Conservation (phyloP, 2,329 filamentous ascomycete genomes). For the Aspergillus sp. region DNA sequence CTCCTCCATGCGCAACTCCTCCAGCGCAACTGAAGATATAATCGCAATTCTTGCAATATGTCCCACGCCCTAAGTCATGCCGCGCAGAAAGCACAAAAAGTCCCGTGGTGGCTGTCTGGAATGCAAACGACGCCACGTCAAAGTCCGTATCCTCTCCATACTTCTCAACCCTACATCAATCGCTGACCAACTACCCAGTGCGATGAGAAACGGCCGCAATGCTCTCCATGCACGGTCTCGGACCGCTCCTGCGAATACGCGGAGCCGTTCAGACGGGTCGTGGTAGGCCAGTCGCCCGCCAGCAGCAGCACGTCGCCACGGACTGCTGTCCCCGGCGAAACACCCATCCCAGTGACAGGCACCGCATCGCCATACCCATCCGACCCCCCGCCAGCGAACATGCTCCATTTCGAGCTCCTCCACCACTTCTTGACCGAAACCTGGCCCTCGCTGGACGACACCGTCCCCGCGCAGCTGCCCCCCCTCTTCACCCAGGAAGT, state of each 20-base stretch:
- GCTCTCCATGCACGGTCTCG: constrained; percentile 26
- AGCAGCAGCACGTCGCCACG: neutral
- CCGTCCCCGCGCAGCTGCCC: neutral
- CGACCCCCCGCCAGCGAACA: constrained; percentile 17
- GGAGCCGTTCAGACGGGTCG: neutral
- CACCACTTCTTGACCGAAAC: constrained; percentile 20
- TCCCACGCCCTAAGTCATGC: neutral
- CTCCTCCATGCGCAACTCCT: no score
- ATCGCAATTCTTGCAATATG: no score
- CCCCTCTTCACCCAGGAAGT: neutral
- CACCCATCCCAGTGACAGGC: neutral
- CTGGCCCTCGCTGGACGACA: neutral
- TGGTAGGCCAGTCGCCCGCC: neutral
- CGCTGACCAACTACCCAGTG: constrained; percentile 21
- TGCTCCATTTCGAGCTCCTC: constrained; percentile 29
- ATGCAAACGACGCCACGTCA: constrained; percentile 39
- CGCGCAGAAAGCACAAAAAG: constrained; percentile 32
- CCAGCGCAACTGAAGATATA: no score
- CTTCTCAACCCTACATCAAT: neutral
- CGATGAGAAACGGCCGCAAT: constrained; percentile 30
- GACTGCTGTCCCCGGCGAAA: no score
- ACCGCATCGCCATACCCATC: neutral
- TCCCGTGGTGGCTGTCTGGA: constrained; percentile 35
- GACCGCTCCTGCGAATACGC: constrained; percentile 14
- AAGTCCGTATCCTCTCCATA: constrained; percentile 20